These are phyloP conservation scores for Podaxis pistillaris DNA, from an alignment of 768 basidiomycete genomes.

Conservation along the genomic window DNA sequence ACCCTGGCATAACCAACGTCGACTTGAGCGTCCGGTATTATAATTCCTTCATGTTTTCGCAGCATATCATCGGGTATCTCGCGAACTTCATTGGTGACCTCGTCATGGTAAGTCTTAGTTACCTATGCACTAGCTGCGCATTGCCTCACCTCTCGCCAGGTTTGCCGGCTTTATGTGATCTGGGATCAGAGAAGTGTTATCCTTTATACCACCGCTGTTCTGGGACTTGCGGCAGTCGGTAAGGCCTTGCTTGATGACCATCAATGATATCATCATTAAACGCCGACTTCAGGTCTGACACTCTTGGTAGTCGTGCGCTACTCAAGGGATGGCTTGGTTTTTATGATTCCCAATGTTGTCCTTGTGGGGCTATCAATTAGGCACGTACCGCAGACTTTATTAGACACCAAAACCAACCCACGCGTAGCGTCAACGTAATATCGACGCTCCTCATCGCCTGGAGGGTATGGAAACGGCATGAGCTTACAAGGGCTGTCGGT, in stretches of 20 bases:
- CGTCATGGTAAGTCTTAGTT: background rate
- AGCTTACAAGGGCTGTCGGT: background rate
- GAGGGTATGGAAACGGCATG: background rate
- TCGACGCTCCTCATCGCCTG: background rate
- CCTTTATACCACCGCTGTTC: background rate
- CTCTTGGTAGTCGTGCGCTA: background rate
- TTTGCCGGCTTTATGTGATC: slow-evolving; percentile 4
- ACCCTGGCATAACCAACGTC: background rate
- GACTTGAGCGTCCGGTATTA: background rate
- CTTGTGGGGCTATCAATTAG: background rate
- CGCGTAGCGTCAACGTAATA: background rate
- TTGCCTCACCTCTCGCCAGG: background rate
- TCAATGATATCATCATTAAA: background rate
- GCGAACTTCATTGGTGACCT: background rate
- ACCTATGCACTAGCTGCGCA: background rate
- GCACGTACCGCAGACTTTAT: background rate
- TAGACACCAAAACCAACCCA: background rate
- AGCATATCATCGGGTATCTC: background rate
- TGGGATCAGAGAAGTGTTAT: background rate
- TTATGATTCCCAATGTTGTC: background rate
- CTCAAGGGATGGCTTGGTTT: background rate
- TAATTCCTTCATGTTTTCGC: background rate
- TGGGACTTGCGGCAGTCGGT: background rate
- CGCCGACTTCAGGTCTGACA: background rate
- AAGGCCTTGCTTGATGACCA: background rate